Base-by-base conservation (phyloP, 306 rosid genomes). In the Styphnolobium japonicum region DNA sequence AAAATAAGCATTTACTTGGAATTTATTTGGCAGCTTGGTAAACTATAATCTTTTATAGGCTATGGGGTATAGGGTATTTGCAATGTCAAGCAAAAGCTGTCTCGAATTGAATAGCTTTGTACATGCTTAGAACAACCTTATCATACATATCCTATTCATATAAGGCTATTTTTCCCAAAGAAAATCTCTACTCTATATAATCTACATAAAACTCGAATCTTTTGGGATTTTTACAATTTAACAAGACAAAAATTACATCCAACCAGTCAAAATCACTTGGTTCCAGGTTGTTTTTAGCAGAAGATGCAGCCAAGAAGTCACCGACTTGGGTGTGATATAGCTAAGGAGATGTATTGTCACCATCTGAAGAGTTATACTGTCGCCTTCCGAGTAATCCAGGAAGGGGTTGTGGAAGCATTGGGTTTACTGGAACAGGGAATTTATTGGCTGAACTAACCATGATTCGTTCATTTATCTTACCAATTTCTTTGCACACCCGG, bases 341-440 rank as follows among this genome's bases (percentile, higher is more conserved):
- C 85, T 89, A 88, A 10, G 91, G 85, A 25, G 81, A 84, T 58
- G 82, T 10, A 78, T 80, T 63, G 46, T 90, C 92, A 62, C 92
- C 97, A 67, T 90, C 97, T 1, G 93, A 90, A 45, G 82, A 85
- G 75, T 51, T 78, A 80, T 2, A 46, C 5, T 83, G 89, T 75
- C 72, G 78, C 68, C 51, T 86, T 60, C 56, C 87, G 31, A 76
- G 85, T 40, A 83, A 76, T 63, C 86, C 94, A 19, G 93, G 91
- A 36, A 84, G 82, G 33, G 84, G 86, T 85, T 86, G 92, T 19
- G 95, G 94, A 67, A 91, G 84, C 91, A 88, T 90, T 39, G 97
- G 97, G 56, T 92, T 95, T 78, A 92, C 90, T n/a, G 98, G 98
- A 73, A 95, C 89, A 7, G 98, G 98, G 49, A 95, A 91, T 73